Percentiles rank a stretch among this genome's conserved stretches.
Conservation (phyloP, 2,329 filamentous ascomycete genomes). For the Talaromyces sp. region DNA sequence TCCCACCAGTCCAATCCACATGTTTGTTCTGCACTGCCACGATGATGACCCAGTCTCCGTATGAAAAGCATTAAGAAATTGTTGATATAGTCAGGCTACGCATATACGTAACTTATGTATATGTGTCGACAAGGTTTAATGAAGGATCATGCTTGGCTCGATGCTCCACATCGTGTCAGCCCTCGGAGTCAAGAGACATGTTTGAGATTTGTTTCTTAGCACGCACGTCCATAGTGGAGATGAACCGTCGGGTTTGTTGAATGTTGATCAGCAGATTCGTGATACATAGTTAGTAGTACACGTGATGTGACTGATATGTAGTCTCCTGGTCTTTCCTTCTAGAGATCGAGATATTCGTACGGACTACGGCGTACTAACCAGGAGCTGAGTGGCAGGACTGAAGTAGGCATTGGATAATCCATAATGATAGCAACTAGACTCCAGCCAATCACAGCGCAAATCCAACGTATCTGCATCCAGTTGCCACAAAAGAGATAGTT, state of each 20-base stretch:
- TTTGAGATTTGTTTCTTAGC: background rate
- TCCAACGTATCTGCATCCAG: background rate
- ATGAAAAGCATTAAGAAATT: background rate
- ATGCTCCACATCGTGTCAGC: conserved; percentile 3
- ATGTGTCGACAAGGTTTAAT: conserved; percentile 4
- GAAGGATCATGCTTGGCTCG: conserved; percentile 1
- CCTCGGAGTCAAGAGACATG: background rate
- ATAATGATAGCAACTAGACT: too few species aligned
- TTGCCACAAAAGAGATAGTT: background rate
- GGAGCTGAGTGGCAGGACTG: background rate
- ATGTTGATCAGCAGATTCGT: background rate
- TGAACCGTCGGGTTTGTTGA: background rate
- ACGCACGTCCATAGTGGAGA: background rate
- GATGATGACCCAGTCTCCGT: background rate
- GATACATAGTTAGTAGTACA: background rate
- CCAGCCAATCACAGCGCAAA: background rate
- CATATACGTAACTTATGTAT: background rate
- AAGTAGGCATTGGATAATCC: background rate
- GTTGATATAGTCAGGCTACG: background rate
- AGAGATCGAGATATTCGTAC: background rate
- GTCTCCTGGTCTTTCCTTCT: conserved; percentile 1
- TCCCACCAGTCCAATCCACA: background rate
- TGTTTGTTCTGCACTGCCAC: background rate
- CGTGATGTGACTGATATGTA: background rate
- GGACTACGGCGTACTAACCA: background rate